Percentiles rank a stretch among this genome's conserved stretches.
phyloP scores from a whole-genome alignment of 208 protist species.

The Wallacemonas sp. region DNA sequence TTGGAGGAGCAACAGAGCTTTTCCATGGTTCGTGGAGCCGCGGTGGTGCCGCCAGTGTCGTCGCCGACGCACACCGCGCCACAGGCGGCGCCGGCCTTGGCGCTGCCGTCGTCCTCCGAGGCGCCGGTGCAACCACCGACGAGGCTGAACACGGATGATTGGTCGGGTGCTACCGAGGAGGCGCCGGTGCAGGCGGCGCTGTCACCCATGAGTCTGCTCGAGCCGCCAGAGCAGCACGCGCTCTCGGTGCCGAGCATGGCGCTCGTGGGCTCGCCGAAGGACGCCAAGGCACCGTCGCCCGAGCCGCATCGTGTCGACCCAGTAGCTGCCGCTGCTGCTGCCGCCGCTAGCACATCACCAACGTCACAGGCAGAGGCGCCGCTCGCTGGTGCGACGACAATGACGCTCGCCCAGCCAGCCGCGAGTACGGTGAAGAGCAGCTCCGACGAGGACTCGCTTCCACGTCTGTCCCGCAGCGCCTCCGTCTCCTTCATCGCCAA shows the following conservation, averaged over 20 bases:
- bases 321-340: no score
- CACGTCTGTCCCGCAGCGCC: background rate
- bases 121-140: no score
- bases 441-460: background rate
- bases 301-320: no score
- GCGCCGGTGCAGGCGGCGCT: background rate
- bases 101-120: background rate
- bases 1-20: constrained; percentile 1
- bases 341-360: no score
- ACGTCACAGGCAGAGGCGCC: background rate
- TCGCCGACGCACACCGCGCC: no score
- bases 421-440: background rate
- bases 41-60: background rate
- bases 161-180: background rate
- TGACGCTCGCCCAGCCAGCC: background rate
- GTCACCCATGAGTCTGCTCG: background rate
- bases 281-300: background rate
- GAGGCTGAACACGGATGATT: background rate
- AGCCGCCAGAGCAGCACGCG: background rate
- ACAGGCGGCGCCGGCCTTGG: background rate
- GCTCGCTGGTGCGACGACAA: background rate
- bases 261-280: background rate
- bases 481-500: constrained; percentile 1
- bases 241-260: background rate
- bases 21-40: background rate